phyloP scores from a whole-genome alignment of 2,329 filamentous ascomycete species.

The Fusarium sp. region DNA sequence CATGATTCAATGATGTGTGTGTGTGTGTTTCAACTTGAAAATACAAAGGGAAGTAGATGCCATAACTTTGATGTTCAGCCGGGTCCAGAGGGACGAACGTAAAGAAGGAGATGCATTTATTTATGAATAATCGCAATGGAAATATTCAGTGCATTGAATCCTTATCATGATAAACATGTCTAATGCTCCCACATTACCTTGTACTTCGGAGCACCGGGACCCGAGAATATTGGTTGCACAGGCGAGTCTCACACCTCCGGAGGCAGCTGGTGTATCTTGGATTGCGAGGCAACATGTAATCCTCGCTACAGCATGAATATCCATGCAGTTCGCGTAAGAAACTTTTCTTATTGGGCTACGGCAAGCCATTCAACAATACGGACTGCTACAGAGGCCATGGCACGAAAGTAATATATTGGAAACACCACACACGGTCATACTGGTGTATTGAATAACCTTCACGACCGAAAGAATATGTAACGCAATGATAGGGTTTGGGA shows the following conservation, averaged over 20 bases:
- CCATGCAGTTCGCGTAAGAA: neutral
- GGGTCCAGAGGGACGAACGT: neutral
- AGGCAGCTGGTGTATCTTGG: neutral
- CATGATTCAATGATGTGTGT: neutral
- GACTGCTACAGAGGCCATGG: neutral
- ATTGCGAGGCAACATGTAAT: neutral
- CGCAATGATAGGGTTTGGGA: neutral
- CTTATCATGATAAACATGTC: neutral
- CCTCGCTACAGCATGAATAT: neutral
- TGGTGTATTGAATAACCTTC: neutral
- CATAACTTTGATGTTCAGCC: neutral
- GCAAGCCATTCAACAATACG: neutral
- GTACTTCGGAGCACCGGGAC: neutral
- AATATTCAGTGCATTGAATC: neutral
- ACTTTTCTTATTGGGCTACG: neutral
- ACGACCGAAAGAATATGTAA: neutral
- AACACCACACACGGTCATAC: neutral
- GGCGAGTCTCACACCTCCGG: neutral
- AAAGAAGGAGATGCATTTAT: neutral
- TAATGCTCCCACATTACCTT: neutral
- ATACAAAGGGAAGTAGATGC: neutral
- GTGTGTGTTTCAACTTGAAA: neutral
- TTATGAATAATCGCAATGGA: neutral
- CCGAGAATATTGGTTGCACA: neutral
- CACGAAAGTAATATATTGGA: neutral